phyloP scores from a whole-genome alignment of 345 rosid species.

The Balakata baccata region DNA sequence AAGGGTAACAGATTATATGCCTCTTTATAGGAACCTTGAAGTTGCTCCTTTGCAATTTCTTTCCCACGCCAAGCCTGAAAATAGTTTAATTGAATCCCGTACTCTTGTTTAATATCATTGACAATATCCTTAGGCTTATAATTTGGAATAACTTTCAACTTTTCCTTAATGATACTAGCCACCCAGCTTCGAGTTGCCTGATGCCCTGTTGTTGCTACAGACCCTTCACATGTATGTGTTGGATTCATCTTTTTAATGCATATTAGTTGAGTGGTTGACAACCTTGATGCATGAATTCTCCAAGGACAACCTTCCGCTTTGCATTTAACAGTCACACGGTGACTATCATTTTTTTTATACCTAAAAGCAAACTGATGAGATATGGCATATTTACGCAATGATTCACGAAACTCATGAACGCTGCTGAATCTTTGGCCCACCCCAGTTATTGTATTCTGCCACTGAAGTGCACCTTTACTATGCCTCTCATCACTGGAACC shows the following conservation, averaged over 20 bases:
- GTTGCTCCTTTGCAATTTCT: conserved; percentile 94
- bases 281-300: conserved; percentile 92
- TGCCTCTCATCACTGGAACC: conserved; percentile 52
- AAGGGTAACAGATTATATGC: conserved; percentile 77
- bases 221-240: conserved; percentile 83
- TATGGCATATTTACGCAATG: conserved; percentile 74
- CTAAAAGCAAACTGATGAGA: conserved; percentile 90
- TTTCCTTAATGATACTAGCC: conserved; percentile 89
- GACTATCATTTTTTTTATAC: conserved; percentile 92
- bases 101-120: conserved; percentile 76
- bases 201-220: conserved; percentile 59
- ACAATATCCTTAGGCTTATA: conserved; percentile 95
- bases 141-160: conserved; percentile 68
- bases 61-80: conserved; percentile 98
- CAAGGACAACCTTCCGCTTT: conserved; percentile 95
- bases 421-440: conserved; percentile 85
- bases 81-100: conserved; percentile 82
- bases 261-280: conserved; percentile 82
- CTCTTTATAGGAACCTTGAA: conserved; percentile 88
- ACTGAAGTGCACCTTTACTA: conserved; percentile 70
- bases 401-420: conserved; percentile 85
- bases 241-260: conserved; percentile 91
- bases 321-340: conserved; percentile 92
- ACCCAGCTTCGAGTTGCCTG: conserved; percentile 96
- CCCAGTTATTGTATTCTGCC: conserved; percentile 91